Conservation (phyloP, 2,329 filamentous ascomycete genomes). For the Cladobotryum mycophilum region DNA sequence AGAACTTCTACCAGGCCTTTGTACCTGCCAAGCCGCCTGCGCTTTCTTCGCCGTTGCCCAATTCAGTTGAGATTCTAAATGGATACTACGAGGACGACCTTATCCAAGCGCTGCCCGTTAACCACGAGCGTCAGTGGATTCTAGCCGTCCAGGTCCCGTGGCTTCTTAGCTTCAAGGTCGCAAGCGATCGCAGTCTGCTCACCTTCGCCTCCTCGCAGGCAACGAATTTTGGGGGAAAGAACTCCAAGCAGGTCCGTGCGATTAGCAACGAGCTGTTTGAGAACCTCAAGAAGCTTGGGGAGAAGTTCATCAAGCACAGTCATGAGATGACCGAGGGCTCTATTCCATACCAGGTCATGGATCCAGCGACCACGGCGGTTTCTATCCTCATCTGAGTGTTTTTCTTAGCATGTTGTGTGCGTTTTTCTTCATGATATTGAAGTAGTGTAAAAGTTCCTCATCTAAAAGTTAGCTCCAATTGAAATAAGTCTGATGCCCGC, state of each 20-base stretch:
- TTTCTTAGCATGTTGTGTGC: neutral
- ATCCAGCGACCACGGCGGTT: constrained; percentile 31
- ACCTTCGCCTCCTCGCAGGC: constrained; percentile 34
- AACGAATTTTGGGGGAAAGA: constrained; percentile 19
- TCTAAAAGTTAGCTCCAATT: too few species aligned
- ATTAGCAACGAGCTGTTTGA: constrained; percentile 17
- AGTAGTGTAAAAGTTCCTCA: too few species aligned
- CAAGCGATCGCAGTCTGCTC: constrained; percentile 32
- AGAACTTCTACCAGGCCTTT: constrained; percentile 45
- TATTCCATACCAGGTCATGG: constrained; percentile 33
- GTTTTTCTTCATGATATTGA: too few species aligned
- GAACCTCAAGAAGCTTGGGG: constrained; percentile 22
- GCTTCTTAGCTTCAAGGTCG: constrained; percentile 38
- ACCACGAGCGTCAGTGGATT: constrained; percentile 37
- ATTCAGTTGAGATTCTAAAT: constrained; percentile 23
- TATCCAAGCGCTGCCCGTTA: constrained; percentile 35
- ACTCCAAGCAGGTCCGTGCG: constrained; percentile 14
- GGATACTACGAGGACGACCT: constrained; percentile 23
- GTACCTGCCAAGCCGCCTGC: constrained; percentile 38
- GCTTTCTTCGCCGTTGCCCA: constrained; percentile 29
- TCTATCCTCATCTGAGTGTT: constrained; percentile 20
- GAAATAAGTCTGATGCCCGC: too few species aligned
- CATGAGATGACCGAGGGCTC: constrained; percentile 26
- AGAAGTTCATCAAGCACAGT: constrained; percentile 23
- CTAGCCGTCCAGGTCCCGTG: constrained; percentile 39